Evolutionary conservation across 306 rosid species (phyloP), one percentile per base, ranked within the genome.

Genomic region (Hylodesmum podocarpum): DNA sequence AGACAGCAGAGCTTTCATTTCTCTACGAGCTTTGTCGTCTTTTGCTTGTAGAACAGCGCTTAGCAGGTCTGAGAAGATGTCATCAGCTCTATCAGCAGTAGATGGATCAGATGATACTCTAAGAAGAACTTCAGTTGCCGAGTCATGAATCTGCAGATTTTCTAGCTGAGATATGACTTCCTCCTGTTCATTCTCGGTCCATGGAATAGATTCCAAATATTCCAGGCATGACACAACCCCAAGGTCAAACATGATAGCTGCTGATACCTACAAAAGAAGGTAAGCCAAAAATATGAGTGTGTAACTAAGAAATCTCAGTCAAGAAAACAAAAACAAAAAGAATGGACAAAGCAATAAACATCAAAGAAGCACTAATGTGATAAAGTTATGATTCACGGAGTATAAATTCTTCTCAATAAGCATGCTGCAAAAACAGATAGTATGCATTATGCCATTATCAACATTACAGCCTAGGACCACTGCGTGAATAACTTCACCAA

Each of bases 21-120:
- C 97, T 78, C 91, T 69, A 4, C 98, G 93, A 77, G 98, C 90
- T 83, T 90, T 93, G 59, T 86, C 95, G 14, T 93, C 98, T 76
- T 93, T 93, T 7, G 98, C 97, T 76, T 86, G 97, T 46, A 91
- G 87, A 85, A 93, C 95, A 76, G 93, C 83, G 5, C 84, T 82
- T 16, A 93, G 66, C 70, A 93, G 71, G 78, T 78, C 80, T 47
- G 71, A 70, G 25, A 89, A 86, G 73, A 91, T 74, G 51, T 85
- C 93, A 51, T 91, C 91, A 0, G 87, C 83, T 66, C 85, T 83
- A 2, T 72, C 59, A 39, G 93, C 82, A 11, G 81, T 85, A 65
- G 93, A 89, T 31, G 92, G 80, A 72, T 88, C 90, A 1, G 89
- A 85, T 18, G 89, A 89, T 25, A 93, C 88, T 85, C 98, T 82